phyloP scores from a whole-genome alignment of 257 asterid species.

The Asclepias syriaca region DNA sequence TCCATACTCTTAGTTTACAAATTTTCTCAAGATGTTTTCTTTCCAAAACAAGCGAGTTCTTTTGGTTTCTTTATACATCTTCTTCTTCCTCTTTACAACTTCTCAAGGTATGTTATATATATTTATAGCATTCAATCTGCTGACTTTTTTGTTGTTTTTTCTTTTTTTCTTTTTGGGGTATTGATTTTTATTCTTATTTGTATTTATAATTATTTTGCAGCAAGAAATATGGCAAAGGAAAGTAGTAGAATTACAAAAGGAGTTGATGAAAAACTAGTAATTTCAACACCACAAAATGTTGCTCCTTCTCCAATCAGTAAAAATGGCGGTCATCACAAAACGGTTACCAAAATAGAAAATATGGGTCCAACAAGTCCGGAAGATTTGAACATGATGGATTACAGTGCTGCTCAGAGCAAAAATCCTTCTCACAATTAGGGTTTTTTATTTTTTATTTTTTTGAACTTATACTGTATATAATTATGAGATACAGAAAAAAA shows the following conservation, averaged over 20 bases:
- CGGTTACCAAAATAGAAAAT: not conserved
- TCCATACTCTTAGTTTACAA: not conserved
- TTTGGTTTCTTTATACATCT: not conserved
- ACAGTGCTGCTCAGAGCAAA: conserved; percentile 5
- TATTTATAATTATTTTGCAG: too few species aligned
- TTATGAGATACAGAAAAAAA: too few species aligned
- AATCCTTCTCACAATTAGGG: conserved; percentile 6
- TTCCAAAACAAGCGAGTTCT: not conserved
- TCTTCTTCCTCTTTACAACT: not conserved
- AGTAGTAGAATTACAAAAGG: too few species aligned
- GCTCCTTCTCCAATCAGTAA: too few species aligned
- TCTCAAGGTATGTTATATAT: conserved; percentile 4
- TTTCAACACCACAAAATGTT: not conserved
- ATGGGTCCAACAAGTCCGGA: not conserved
- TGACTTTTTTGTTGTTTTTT: too few species aligned
- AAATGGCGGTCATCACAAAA: not conserved
- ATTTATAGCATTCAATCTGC: too few species aligned
- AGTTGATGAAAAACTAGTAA: too few species aligned
- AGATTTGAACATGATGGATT: conserved; percentile 7
- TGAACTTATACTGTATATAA: too few species aligned
- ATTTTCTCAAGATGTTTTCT: not conserved
- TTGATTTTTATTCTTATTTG: not conserved
- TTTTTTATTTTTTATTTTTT: too few species aligned
- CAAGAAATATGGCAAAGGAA: too few species aligned
- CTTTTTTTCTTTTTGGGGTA: not conserved